A percentile compares a stretch with the other conserved stretches of the same genome.
Evolutionary conservation across 495 filamentous ascomycete genomes (phyloP).

Genomic region (Aspergillus mulundensis): DNA sequence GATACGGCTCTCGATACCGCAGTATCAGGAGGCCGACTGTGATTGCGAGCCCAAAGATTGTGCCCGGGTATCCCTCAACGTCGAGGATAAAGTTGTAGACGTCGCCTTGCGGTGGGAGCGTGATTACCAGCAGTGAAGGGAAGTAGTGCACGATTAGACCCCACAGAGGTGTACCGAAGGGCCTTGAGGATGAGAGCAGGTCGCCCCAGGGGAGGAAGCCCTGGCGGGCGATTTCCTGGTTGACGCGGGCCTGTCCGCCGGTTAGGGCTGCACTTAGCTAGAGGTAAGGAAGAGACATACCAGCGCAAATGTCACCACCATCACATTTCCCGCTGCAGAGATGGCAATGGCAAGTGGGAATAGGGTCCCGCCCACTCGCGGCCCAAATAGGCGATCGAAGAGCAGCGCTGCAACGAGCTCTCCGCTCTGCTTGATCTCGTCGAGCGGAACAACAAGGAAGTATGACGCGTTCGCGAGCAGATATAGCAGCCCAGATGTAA

Average conservation of each 20-base stretch:
- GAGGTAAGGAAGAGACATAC: constrained; percentile 30
- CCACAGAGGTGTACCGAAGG: constrained; percentile 64
- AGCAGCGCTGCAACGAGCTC: constrained; percentile 66
- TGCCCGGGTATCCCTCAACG: constrained; percentile 65
- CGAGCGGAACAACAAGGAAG: constrained; percentile 61
- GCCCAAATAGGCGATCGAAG: constrained; percentile 63
- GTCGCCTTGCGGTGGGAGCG: constrained; percentile 58
- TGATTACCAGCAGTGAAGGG: constrained; percentile 62
- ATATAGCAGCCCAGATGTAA: constrained; percentile 60
- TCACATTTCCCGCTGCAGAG: constrained; percentile 68
- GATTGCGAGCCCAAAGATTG: constrained; percentile 56
- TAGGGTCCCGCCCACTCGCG: constrained; percentile 50
- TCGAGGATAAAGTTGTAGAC: constrained; percentile 73
- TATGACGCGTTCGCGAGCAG: constrained; percentile 68
- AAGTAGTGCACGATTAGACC: constrained; percentile 66
- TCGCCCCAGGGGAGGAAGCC: constrained; percentile 66
- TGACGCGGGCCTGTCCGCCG: constrained; percentile 54
- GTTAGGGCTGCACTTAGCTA: not conserved
- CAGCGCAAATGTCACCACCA: constrained; percentile 68
- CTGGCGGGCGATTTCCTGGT: constrained; percentile 65
- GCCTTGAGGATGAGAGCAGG: constrained; percentile 58
- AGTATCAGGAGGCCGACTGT: constrained; percentile 60
- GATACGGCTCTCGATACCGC: constrained; percentile 55
- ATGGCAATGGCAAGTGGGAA: constrained; percentile 62
- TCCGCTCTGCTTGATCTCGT: constrained; percentile 64